Evolutionary conservation across 805 yeast genomes (phyloP).

Genomic region (Saccharomycodes ludwigii): DNA sequence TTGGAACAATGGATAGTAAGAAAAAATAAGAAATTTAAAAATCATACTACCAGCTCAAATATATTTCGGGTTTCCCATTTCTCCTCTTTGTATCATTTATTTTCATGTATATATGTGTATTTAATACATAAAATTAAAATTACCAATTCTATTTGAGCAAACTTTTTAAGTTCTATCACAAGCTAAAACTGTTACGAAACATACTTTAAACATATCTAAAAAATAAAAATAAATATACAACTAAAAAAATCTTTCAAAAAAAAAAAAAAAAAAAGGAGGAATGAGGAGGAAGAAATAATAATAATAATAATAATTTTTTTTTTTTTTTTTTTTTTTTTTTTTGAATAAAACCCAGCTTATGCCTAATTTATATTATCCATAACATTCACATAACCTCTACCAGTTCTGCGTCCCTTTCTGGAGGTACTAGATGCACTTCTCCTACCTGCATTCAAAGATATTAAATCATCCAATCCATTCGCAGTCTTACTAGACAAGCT

Average conservation of each 20-base stretch:
- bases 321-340: background rate
- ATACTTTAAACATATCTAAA: too few relatives aligned
- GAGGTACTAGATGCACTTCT: slow-evolving; percentile 15
- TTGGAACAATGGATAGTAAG: background rate
- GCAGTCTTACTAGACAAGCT: slow-evolving; percentile 22
- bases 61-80: background rate
- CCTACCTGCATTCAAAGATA: slow-evolving; percentile 25
- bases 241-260: too few relatives aligned
- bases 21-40: background rate
- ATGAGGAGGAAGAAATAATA: too few relatives aligned
- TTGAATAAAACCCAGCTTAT: background rate
- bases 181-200: too few relatives aligned
- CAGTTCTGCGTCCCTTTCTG: slow-evolving; percentile 31
- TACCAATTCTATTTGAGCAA: too few relatives aligned
- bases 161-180: too few relatives aligned
- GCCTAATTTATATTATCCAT: slow-evolving; percentile 27
- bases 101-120: too few relatives aligned
- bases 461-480: slow-evolving; percentile 36
- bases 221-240: too few relatives aligned
- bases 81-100: too few relatives aligned
- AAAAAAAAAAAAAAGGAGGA: too few relatives aligned
- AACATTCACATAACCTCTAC: slow-evolving; percentile 58
- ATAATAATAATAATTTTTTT: background rate
- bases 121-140: too few relatives aligned
- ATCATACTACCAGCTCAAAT: background rate